Evolutionary conservation across 352 stramenopile species (phyloP).

Genomic region (Pythium aristosporum): DNA sequence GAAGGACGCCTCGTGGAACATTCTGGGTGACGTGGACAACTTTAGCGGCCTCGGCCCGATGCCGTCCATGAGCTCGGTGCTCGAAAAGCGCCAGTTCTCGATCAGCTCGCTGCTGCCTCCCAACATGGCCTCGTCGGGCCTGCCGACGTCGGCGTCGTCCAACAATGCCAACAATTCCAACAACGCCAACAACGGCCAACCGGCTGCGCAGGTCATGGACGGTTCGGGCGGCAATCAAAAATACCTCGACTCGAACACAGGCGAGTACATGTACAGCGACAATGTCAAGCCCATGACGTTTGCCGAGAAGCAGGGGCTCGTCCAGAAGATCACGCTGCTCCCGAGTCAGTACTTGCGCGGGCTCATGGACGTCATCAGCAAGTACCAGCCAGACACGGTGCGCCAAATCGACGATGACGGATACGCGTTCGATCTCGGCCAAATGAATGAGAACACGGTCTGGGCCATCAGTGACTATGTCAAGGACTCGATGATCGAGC

Average conservation of each 20-base stretch:
- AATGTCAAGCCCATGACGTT: conserved; percentile 86
- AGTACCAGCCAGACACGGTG: conserved; percentile 85
- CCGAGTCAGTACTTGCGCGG: conserved; percentile 81
- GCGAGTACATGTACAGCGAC: conserved; percentile 86
- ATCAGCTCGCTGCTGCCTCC: conserved; percentile 70
- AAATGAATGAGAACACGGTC: conserved; percentile 89
- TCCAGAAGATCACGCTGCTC: conserved; percentile 86
- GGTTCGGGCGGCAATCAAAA: conserved; percentile 71
- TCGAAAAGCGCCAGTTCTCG: conserved; percentile 80
- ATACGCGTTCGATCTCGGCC: conserved; percentile 84
- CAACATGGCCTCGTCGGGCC: conserved; percentile 20
- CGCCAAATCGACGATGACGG: conserved; percentile 85
- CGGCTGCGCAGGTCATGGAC: conserved; percentile 37
- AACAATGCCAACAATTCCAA: conserved; percentile 7
- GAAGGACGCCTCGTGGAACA: conserved; percentile 75
- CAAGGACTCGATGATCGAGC: conserved; percentile 82
- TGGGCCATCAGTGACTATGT: conserved; percentile 88
- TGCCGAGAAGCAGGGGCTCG: conserved; percentile 77
- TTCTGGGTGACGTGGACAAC: conserved; percentile 66
- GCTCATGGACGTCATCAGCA: conserved; percentile 87
- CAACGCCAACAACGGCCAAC: conserved; percentile 20
- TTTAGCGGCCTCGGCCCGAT: conserved; percentile 64
- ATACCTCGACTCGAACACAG: conserved; percentile 58
- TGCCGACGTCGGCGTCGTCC: conserved; percentile 12
- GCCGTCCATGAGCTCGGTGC: conserved; percentile 61